A percentile compares a stretch with the other conserved stretches of the same genome.
Evolutionary conservation across 148 eudicot genomes (phyloP).

Genomic region (Rhododendron griersonianum): DNA sequence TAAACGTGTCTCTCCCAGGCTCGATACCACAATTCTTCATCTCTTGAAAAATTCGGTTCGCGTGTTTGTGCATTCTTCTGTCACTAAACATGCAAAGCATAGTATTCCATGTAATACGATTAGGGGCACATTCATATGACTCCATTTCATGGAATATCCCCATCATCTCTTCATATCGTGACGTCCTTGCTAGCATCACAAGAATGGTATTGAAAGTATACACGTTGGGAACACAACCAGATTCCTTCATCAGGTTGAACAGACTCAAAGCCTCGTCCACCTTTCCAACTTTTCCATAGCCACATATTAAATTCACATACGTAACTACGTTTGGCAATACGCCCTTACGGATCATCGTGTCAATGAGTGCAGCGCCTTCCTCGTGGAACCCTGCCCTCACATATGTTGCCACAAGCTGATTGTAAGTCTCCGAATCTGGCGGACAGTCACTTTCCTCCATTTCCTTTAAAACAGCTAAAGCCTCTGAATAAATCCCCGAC

Average conservation of each 20-base stretch:
- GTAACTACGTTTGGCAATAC: conserved; percentile 74
- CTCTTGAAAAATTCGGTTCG: conserved; percentile 69
- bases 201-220: conserved; percentile 81
- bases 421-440: conserved; percentile 71
- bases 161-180: conserved; percentile 68
- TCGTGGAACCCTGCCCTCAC: conserved; percentile 77
- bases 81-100: conserved; percentile 77
- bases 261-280: conserved; percentile 67
- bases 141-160: conserved; percentile 72
- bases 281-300: conserved; percentile 79
- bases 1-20: conserved; percentile 86
- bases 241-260: conserved; percentile 63
- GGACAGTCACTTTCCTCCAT: conserved; percentile 74
- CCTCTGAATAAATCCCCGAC: conserved; percentile 69
- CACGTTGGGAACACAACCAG: conserved; percentile 85
- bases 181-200: conserved; percentile 77
- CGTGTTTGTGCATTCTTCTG: conserved; percentile 61
- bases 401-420: conserved; percentile 75
- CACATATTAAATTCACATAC: conserved; percentile 76
- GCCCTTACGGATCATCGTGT: conserved; percentile 66
- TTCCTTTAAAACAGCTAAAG: conserved; percentile 64
- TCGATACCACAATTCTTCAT: conserved; percentile 90
- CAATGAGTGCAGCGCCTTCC: conserved; percentile 74
- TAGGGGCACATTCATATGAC: conserved; percentile 62
- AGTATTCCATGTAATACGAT: conserved; percentile 88